A percentile compares a stretch with the other conserved stretches of the same genome.
Conservation (phyloP, 1,284 basidiomycete species). For the Afroboletus lepidellus region DNA sequence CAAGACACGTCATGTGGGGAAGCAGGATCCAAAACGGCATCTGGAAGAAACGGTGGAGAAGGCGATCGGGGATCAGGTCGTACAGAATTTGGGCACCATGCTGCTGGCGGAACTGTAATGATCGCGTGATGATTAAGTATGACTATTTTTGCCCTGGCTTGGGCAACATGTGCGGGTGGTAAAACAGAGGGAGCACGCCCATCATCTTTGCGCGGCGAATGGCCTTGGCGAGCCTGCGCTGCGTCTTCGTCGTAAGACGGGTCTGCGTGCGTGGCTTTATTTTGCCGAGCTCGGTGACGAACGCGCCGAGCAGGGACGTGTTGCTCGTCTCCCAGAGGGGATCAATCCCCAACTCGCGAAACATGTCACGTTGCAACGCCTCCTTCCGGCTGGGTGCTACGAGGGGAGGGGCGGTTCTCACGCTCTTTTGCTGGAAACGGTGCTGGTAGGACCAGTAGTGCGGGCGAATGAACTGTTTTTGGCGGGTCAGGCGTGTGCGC, state of each 20-base stretch:
- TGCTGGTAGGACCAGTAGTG: constrained; percentile 44
- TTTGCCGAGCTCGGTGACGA: constrained; percentile 83
- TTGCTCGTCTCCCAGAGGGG: constrained; percentile 72
- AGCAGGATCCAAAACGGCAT: constrained; percentile 96
- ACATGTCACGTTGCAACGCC: constrained; percentile 60
- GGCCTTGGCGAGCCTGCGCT: constrained; percentile 83
- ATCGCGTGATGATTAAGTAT: neutral
- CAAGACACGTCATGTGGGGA: constrained; percentile 95
- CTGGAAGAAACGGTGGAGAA: constrained; percentile 95
- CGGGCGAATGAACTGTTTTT: constrained; percentile 44
- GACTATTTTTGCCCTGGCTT: constrained; percentile 17
- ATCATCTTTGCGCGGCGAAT: constrained; percentile 91
- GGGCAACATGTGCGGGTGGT: constrained; percentile 37
- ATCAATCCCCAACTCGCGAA: constrained; percentile 66
- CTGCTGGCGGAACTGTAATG: constrained; percentile 78
- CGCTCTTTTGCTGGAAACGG: constrained; percentile 34
- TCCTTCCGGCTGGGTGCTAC: constrained; percentile 53
- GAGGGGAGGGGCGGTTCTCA: constrained; percentile 21
- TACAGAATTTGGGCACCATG: constrained; percentile 92
- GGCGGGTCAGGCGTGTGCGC: neutral
- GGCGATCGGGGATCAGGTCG: constrained; percentile 94
- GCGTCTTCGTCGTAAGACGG: constrained; percentile 77
- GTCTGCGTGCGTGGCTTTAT: constrained; percentile 73
- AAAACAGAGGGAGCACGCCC: constrained; percentile 79
- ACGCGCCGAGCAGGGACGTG: constrained; percentile 63